Base-by-base conservation (phyloP, 768 basidiomycete species). In the Kwoniella sp. region DNA sequence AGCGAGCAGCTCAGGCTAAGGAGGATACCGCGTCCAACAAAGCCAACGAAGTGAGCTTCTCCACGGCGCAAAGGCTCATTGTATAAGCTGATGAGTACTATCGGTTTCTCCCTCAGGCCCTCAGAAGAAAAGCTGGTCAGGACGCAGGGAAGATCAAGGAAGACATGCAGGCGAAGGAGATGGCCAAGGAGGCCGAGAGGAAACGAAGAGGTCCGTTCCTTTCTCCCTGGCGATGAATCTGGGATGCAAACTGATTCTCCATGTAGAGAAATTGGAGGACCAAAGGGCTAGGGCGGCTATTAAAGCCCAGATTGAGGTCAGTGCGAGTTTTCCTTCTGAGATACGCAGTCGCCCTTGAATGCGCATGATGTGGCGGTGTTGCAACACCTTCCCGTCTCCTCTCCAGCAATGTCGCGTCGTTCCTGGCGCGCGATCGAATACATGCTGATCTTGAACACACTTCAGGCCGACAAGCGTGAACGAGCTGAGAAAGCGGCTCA, bases 401-500 rank as follows among this genome's bases (percentile, higher is more conserved):
- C n/a, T n/a, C n/a, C n/a, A n/a, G n/a, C n/a, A n/a, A n/a, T n/a
- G n/a, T n/a, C n/a, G n/a, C n/a, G n/a, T n/a, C n/a, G n/a, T n/a
- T n/a, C n/a, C n/a, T n/a, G n/a, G n/a, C n/a, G n/a, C n/a, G n/a
- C n/a, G 29, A 17, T 22, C 2, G 48, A 19, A 22, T 24, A 6
- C 2, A 49, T 2, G 48, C 53, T 56, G 24, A 55, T 51, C 40
- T 68, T 6, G 55, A 12, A 30, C 24, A 22, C 33, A 52, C n/a
- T 21, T n/a, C 55, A 77, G 76, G 90, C 88, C 0, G 94, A 96
- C 83, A 98, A 93, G 82, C 86, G 86, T 56, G 88, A 86, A 9
- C 87, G 95, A 21, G 91, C 91, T 0, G 92, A 90, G 76, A 93
- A 90, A 73, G 84, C 88, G 1, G 93, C 93, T 0, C 83, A 88